Evolutionary conservation across 441 rosid species (phyloP).

Genomic region (Viola pubescens): DNA sequence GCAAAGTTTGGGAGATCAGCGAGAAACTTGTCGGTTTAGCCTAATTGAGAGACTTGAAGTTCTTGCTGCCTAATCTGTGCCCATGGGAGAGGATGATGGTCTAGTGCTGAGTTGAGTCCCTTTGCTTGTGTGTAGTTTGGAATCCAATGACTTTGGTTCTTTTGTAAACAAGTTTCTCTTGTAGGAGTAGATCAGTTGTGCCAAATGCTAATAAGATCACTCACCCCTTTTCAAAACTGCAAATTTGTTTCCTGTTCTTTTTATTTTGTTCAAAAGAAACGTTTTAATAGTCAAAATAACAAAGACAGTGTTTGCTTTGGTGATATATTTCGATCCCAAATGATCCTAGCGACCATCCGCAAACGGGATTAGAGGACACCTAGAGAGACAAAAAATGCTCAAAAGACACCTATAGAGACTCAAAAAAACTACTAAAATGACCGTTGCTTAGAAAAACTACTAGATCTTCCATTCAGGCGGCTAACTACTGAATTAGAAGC

Average conservation of each 20-base stretch:
- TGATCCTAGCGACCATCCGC: no score
- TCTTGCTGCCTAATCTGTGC: constrained; percentile 11
- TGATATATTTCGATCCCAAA: no score
- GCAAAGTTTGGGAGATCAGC: constrained; percentile 54
- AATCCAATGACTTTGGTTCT: constrained; percentile 13
- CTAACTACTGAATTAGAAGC: no score
- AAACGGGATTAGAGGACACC: no score
- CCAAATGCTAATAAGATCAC: constrained; percentile 28
- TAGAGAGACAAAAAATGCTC: no score
- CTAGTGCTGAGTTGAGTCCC: constrained; percentile 5
- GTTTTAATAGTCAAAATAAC: no score
- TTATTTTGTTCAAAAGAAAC: no score
- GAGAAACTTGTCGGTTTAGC: constrained; percentile 66
- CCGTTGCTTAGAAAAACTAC: no score
- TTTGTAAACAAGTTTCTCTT: constrained; percentile 23
- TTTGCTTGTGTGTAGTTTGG: constrained; percentile 13
- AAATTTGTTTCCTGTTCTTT: background rate
- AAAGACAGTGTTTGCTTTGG: no score
- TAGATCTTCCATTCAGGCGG: no score
- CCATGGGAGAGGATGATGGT: constrained; percentile 16
- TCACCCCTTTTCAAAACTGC: constrained; percentile 2
- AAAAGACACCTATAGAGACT: no score
- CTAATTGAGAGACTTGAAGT: constrained; percentile 13
- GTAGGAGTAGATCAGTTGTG: constrained; percentile 22
- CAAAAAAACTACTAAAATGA: no score